Percentiles rank a stretch among this genome's conserved stretches.
Evolutionary conservation across 352 stramenopile genomes (phyloP).

Genomic region (Hyaloperonospora arabidopsidis): DNA sequence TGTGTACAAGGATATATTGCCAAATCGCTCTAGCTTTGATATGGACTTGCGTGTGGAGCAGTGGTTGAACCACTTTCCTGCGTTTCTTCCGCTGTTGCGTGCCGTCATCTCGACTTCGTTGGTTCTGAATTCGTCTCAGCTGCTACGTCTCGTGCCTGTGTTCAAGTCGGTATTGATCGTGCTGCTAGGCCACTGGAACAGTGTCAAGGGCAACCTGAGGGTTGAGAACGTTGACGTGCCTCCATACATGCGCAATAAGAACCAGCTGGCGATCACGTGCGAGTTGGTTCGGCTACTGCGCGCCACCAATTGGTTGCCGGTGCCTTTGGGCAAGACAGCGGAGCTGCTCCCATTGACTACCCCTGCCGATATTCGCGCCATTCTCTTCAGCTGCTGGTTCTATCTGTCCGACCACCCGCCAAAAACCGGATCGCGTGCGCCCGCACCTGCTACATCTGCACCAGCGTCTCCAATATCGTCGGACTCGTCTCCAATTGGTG

Average conservation of each 20-base stretch:
- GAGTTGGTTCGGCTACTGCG: constrained; percentile 57
- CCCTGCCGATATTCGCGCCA: constrained; percentile 58
- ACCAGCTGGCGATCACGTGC: constrained; percentile 60
- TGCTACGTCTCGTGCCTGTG: constrained; percentile 54
- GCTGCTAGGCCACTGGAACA: constrained; percentile 76
- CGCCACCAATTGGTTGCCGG: constrained; percentile 51
- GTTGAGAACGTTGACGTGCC: constrained; percentile 65
- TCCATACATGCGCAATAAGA: constrained; percentile 73
- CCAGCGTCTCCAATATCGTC: constrained; percentile 42
- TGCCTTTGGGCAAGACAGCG: constrained; percentile 37
- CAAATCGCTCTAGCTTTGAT: constrained; percentile 76
- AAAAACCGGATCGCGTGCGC: constrained; percentile 19
- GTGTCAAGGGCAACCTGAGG: constrained; percentile 56
- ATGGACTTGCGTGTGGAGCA: constrained; percentile 76
- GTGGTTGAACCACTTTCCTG: constrained; percentile 77
- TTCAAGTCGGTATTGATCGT: constrained; percentile 73
- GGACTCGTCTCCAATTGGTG: constrained; percentile 36
- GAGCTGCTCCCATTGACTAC: constrained; percentile 64
- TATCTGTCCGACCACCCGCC: constrained; percentile 73
- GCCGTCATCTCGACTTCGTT: constrained; percentile 32
- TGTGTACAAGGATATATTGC: constrained; percentile 73
- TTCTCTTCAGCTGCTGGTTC: constrained; percentile 82
- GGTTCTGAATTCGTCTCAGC: constrained; percentile 34
- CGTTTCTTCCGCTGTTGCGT: constrained; percentile 55
- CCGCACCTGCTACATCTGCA: constrained; percentile 37